A percentile compares a stretch with the other conserved stretches of the same genome.
These are phyloP conservation scores for Sabuloglossum arenarium DNA, from an alignment of 495 filamentous ascomycete genomes.

Conservation along the genomic window DNA sequence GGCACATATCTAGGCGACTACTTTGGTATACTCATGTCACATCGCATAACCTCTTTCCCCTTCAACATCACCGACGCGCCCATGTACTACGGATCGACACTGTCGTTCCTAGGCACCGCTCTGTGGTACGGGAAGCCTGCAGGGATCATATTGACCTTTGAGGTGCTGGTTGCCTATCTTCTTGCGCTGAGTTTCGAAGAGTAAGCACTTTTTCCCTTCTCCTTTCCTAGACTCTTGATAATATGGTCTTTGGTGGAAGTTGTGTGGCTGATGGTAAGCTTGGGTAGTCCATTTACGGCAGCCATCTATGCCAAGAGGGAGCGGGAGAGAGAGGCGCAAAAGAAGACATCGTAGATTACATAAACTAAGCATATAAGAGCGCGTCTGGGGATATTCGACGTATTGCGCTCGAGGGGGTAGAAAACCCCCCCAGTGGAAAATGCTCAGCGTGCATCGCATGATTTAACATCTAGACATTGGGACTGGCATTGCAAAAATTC, in stretches of 20 bases:
- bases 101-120: constrained; percentile 84
- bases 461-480: neutral
- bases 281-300: constrained; percentile 63
- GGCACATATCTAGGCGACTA: constrained; percentile 97
- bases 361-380: neutral
- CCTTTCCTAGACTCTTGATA: neutral
- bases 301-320: constrained; percentile 89
- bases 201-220: constrained; percentile 22
- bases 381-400: neutral
- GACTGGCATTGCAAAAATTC: neutral
- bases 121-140: constrained; percentile 77
- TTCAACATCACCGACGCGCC: constrained; percentile 85
- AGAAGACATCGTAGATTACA: constrained; percentile 15
- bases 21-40: constrained; percentile 94
- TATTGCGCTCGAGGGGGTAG: neutral
- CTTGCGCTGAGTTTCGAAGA: constrained; percentile 82
- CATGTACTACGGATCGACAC: constrained; percentile 90
- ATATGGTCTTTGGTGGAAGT: neutral
- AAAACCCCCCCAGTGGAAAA: neutral
- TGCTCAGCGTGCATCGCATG: neutral
- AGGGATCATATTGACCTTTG: constrained; percentile 50
- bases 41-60: constrained; percentile 78
- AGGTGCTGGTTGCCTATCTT: constrained; percentile 61
- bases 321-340: constrained; percentile 21
- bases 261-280: constrained; percentile 8